Conservation (phyloP, 208 protist species). For the Trichomonas tenax region DNA sequence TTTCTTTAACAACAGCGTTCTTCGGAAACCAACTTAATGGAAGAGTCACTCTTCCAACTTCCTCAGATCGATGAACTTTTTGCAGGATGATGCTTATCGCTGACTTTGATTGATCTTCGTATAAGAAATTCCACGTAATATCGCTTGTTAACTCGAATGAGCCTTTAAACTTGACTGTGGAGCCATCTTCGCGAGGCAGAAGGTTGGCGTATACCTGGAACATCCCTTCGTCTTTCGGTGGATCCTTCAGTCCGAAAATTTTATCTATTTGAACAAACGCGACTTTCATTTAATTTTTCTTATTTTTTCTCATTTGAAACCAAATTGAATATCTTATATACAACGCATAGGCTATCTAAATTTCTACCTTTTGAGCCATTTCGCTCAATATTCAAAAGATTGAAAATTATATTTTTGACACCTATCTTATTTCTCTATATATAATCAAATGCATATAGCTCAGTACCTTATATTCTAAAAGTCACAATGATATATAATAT, state of each 20-base stretch:
- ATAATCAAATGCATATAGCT: too few species aligned
- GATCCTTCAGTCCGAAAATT: background rate
- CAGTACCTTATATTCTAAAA: too few species aligned
- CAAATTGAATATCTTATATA: background rate
- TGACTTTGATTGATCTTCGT: background rate
- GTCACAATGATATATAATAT: too few species aligned
- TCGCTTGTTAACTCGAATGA: background rate
- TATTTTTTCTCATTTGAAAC: background rate
- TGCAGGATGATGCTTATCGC: background rate
- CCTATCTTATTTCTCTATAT: too few species aligned
- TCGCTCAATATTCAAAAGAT: too few species aligned
- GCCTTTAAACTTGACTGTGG: background rate
- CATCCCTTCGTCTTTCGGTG: background rate
- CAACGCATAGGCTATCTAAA: too few species aligned
- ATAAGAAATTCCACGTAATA: background rate
- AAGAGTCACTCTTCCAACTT: background rate
- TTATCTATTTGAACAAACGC: background rate
- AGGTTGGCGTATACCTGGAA: background rate
- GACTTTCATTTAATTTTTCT: background rate
- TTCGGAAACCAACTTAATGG: background rate
- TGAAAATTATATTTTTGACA: too few species aligned
- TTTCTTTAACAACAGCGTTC: background rate
- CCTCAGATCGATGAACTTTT: background rate
- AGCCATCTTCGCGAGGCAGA: background rate
- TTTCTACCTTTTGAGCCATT: too few species aligned